A percentile compares a stretch with the other conserved stretches of the same genome.
phyloP scores from a whole-genome alignment of 2,329 filamentous ascomycete genomes.

The Emericellopsis atlantica region DNA sequence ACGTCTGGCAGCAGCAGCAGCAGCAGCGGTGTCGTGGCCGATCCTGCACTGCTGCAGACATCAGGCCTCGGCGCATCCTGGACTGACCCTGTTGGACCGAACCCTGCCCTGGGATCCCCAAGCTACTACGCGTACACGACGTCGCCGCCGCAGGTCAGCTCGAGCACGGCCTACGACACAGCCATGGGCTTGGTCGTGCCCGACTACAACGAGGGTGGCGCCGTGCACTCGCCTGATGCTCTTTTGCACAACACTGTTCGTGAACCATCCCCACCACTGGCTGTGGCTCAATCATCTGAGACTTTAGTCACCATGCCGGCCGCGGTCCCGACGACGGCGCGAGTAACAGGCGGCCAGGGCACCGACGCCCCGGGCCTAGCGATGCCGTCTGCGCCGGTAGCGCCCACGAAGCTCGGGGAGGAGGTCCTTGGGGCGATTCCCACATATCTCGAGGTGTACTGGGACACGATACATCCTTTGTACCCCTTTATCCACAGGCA shows the following conservation, averaged over 20 bases:
- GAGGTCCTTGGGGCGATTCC: constrained; percentile 30
- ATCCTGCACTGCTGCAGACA: no score
- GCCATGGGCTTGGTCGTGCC: constrained; percentile 15
- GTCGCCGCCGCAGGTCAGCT: neutral
- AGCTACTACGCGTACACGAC: neutral
- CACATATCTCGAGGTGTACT: constrained; percentile 38
- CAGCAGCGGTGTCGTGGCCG: neutral
- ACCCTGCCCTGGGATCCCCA: no score
- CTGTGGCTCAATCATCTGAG: constrained; percentile 33
- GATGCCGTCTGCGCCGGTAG: constrained; percentile 20
- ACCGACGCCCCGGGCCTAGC: neutral
- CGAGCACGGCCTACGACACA: neutral
- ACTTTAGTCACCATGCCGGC: constrained; percentile 32
- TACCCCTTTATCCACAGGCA: constrained; percentile 38
- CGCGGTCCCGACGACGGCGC: constrained; percentile 18
- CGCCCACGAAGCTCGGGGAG: constrained; percentile 21
- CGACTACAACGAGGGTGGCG: constrained; percentile 20
- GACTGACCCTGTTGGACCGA: neutral
- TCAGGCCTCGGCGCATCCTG: neutral
- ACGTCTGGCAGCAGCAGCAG: neutral
- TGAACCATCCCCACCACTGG: constrained; percentile 33
- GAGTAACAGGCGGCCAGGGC: neutral
- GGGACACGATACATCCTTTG: constrained; percentile 33
- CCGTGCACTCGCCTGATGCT: constrained; percentile 10
- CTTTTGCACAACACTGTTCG: constrained; percentile 29